phyloP scores from a whole-genome alignment of 306 rosid species.

The Senna tora region DNA sequence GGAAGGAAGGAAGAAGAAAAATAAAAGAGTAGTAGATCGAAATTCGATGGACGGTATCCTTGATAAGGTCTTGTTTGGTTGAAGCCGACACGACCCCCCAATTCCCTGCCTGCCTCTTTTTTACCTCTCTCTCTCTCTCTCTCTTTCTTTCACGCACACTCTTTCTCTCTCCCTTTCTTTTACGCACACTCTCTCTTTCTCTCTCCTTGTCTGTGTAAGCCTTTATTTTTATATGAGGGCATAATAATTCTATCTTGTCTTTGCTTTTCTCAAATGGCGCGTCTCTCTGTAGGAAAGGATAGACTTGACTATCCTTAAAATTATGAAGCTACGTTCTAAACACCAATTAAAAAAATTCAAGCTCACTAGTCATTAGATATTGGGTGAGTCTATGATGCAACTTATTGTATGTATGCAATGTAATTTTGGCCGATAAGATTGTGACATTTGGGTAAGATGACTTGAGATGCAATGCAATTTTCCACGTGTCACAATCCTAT shows the following conservation, averaged over 20 bases:
- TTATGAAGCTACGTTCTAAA: not conserved
- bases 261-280: slow-evolving; percentile 15
- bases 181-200: not conserved
- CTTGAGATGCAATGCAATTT: too few species aligned
- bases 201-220: not conserved
- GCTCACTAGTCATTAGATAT: too few species aligned
- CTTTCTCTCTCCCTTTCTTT: not conserved
- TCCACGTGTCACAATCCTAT: too few species aligned
- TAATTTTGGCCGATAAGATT: too few species aligned
- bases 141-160: not conserved
- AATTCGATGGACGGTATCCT: slow-evolving; percentile 38
- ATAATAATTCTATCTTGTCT: not conserved
- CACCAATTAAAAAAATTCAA: too few species aligned
- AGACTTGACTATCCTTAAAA: not conserved
- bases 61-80: slow-evolving; percentile 88
- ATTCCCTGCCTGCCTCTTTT: slow-evolving; percentile 40
- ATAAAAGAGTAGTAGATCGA: slow-evolving; percentile 34
- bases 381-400: too few species aligned
- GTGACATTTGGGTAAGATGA: too few species aligned
- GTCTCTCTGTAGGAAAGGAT: not conserved
- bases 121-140: slow-evolving; percentile 27
- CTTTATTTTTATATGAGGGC: not conserved
- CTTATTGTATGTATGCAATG: too few species aligned
- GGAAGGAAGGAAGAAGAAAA: slow-evolving; percentile 23
- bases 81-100: slow-evolving; percentile 84